Base-by-base conservation (phyloP, 345 rosid species). In the Boechera retrofracta region DNA sequence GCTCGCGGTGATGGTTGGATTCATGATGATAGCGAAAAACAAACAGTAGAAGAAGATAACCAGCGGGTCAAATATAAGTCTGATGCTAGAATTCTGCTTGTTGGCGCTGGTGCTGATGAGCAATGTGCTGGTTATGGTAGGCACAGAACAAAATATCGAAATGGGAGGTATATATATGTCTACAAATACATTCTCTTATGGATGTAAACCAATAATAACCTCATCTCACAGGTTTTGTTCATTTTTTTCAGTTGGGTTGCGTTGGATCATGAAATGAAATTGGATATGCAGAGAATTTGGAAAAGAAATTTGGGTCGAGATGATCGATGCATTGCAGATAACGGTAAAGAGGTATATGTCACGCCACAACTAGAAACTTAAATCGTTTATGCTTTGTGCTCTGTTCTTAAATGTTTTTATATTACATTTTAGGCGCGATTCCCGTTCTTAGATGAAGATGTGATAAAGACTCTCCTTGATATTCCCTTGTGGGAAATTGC, bases 101-200 rank as follows among this genome's bases (percentile, higher is more conserved):
- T 92, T 56, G 99, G 99, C 47, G 87, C 97, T 53, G 99, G 99
- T 55, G 99, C 99, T 31, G 99, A 94, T 81, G 96, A 94, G 79
- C 98, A 92, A 74, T 94, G 99, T 84, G 99, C 99, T 72, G 99
- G 99, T 77, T 94, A 94, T 74, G 97, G 98, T 70, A 84, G 98
- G 69, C 98, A 94, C 74, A 90, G 75, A 83, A 94, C 98, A 36
- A 92, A 90, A 67, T 94, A 86, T 69, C 81, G 86, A 84, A 67
- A 86, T 66, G 92, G 88, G 64, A 86, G 99, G 99, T 94, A 81
- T 26, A 7, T 2, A 5, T 9, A 31, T 33, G 12, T n/a, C 5
- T 39, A 12, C 60, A 16, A 2, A 58, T 42, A 3, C 13, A 12
- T 35, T 39, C 48, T 71, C 52, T 12, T 60, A 60, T 59, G 57